Base-by-base conservation (phyloP, 2,329 filamentous ascomycete genomes). In the Sodiomyces alkalinus region DNA sequence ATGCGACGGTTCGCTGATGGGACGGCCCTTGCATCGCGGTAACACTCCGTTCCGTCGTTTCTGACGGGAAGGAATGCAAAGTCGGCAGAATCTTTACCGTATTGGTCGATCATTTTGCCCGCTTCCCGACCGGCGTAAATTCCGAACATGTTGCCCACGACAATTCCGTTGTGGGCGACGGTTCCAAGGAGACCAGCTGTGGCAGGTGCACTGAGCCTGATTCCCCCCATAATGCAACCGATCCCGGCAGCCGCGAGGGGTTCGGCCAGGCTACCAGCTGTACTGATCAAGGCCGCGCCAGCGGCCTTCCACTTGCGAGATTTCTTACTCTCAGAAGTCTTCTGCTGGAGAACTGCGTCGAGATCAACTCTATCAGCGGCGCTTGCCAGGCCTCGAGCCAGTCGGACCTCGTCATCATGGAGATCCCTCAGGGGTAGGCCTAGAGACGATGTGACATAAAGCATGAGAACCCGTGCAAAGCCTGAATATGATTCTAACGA, bases 71-170 rank as follows among this genome's bases (percentile, higher is more conserved):
- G 53, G 42, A 96, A 81, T 1, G 73, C 82, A 50, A 94, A 92
- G 45, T 96, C 86, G 41, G 82, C 74, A 11, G 96, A 76, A 38
- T 93, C 83, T 40, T 74, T 74, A 8, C 79, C 69, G 47, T 92
- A 92, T n/a, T 76, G 64, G 38, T 93, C 82, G 64, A 94, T 80
- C 63, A 86, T 82, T 48, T 85, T 77, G 29, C 75, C 73, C 0
- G 80, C 80, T 64, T 92, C 86, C 19, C 76, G 71, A 2, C 77
- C 74, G 23, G 80, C 80, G 46, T 92, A 93, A n/a, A 90, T 81
- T 7, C 90, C 90, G 44, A 96, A 94, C 21, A 96, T 58, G 20
- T 79, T 73, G 11, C 86, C 87, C 17, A 93, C 77, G 22, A 85
- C 60, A 11, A 90, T 68, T 5, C 76, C 71, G 36, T 79, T 90